Base-by-base conservation (phyloP, 495 filamentous ascomycete genomes). In the Hypoxylon rickii region DNA sequence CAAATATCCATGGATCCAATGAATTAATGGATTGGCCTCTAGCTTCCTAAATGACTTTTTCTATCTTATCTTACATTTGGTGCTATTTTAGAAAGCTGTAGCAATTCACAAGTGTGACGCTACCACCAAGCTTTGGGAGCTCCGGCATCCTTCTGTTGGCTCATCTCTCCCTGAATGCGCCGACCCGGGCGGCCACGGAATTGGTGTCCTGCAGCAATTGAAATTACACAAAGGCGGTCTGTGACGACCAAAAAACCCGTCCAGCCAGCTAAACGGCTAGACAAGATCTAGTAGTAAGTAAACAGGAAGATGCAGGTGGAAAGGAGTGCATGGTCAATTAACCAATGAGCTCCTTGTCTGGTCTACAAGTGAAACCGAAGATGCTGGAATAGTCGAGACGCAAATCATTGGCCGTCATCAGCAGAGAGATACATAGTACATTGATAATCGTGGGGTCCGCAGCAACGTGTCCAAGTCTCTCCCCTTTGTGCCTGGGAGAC, bases 141-240 rank as follows among this genome's bases (percentile, higher is more conserved):
- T 40, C 38, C 24, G 10, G 13, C 17, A 17, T 7, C n/a, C 21
- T 32, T n/a, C n/a, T n/a, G n/a, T n/a, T n/a, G n/a, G n/a, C 12
- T 39, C 31, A 26, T 39, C 41, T 20, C 24, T 41, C 3, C 26
- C 37, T 41, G 20, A 29, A 57, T 48, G 51, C 52, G 58, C 46
- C 20, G 47, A 51, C 51, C 51, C 51, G 58, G 39, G 7, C n/a
- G 38, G 49, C 44, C 41, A 48, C 43, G 37, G 40, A 40, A 40
- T 57, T 47, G 51, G 53, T 44, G 36, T 46, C 42, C 22, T 51
- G 46, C 54, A 47, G 18, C 47, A 22, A 50, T 66, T 55, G 60
- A 64, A 55, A 66, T 64, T 64, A 52, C 46, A 55, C 36, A 55
- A 54, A 62, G 52, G 65, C 61, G 65, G 65, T 67, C 65, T 59